Evolutionary conservation across 371 early-diverging fungal genomes (phyloP), one percentile per base, ranked within the genome.

Genomic region (Actinomortierella wolfii): DNA sequence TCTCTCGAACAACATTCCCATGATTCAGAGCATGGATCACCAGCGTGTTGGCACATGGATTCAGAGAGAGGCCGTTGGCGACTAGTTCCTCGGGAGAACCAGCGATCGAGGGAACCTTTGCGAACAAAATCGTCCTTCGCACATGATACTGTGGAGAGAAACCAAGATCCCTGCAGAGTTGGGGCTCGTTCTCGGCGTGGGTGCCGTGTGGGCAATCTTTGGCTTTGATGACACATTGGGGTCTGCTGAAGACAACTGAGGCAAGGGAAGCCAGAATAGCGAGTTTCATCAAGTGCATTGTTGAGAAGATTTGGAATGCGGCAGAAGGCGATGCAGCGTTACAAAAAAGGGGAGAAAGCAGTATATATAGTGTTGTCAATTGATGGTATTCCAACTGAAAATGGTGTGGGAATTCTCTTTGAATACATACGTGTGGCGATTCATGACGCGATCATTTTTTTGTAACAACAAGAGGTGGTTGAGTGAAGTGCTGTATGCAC

Each of bases 131-230:
- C 34, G 34, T 11, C 34, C 4, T 11, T 34, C 4, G 57, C 14
- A 56, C 15, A 40, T 24, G 48, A 25, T 56, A 56, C 3, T 56
- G 5, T 0, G 39, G 57, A 48, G 48, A 48, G 40, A 39, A 56
- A 14, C 57, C 57, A 0, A 48, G 0, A 56, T 56, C 57, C 40
- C 34, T 34, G 40, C 57, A 56, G 57, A 56, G 46, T 24, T 48
- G 39, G 23, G 57, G 57, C 49, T 56, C 57, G 57, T 56, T 48
- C 49, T 56, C 57, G 21, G 40, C 57, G 39, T 48, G 47, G 49
- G 57, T 56, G 1, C 57, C 57, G 26, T 21, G 2, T 0, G 57
- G 57, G 40, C 57, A 56, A 15, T 56, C 48, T 15, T 56, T n/a
- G 24, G 41, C 40, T 23, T 40, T 11, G 23, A 0, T 34, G 23